Evolutionary conservation across 2,329 filamentous ascomycete genomes (phyloP), one percentile per base, ranked within the genome.

Genomic region (Pseudogymnoascus sp.): DNA sequence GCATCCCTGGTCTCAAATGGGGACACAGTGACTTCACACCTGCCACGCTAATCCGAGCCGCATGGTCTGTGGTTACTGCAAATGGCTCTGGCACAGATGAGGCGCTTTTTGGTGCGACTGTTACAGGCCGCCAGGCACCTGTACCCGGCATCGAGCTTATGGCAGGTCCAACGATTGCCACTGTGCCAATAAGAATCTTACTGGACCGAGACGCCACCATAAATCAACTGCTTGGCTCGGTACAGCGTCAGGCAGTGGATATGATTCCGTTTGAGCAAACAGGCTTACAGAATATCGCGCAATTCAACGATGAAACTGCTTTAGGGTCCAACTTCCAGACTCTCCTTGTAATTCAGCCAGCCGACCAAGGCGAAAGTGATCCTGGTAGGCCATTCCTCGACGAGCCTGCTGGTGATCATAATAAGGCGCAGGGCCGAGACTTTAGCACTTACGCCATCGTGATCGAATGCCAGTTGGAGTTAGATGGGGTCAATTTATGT

Each of bases 261-360:
- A 78, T 81, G 66, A 81, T 83, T 19, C 79, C 79, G 1, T 78
- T 82, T 68, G 78, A 84, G 65, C 82, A 85, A 65, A 71, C 77
- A 15, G 69, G 69, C 3, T 26, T 70, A 15, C 64, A 68, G 36
- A 65, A 63, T n/a, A 71, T 71, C 13, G 63, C 65, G 17, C 33
- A 35, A 17, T 40, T 70, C 19, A 63, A 65, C 9, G 19, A 17
- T 10, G 66, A 67, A 31, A 62, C 64, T 10, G 60, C 60, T 1
- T 57, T 62, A 31, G 67, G 65, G 8, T 70, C 65, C 15, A 61
- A 67, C 13, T 69, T 71, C 23, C 65, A 68, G 8, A 68, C 64
- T 40, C 62, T 70, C 23, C 26, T 71, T 1, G 67, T 68, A 6
- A 63, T 71, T 26, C 69, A 71, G 44, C 47, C 66, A 42, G 59